A percentile compares a stretch with the other conserved stretches of the same genome.
phyloP scores from a whole-genome alignment of 306 rosid species.

The Casuarina glauca region DNA sequence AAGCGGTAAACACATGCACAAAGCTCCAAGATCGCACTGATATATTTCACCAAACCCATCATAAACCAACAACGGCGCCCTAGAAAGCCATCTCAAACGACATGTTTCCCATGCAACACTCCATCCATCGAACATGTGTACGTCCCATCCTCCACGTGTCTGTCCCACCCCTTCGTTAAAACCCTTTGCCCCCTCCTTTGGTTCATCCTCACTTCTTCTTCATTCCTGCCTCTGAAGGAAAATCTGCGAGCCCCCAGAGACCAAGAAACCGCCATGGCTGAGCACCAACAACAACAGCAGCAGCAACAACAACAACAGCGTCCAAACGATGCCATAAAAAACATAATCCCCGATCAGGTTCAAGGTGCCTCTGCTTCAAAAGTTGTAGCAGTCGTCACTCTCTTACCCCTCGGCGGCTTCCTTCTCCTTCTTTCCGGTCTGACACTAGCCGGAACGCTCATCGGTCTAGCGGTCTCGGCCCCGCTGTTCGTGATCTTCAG shows the following conservation, averaged over 20 bases:
- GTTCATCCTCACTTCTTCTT: not conserved
- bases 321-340: conserved; percentile 6
- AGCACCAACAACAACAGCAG: conserved; percentile 20
- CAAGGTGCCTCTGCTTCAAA: conserved; percentile 34
- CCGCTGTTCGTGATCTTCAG: conserved; percentile 59
- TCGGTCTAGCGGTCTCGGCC: conserved; percentile 43
- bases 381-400: conserved; percentile 33
- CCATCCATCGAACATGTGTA: conserved; percentile 37
- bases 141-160: conserved; percentile 40
- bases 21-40: conserved; percentile 2
- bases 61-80: not conserved
- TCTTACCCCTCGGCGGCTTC: conserved; percentile 48
- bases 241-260: too few species aligned
- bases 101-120: conserved; percentile 44
- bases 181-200: conserved; percentile 4
- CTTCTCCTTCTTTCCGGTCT: conserved; percentile 51
- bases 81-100: conserved; percentile 12
- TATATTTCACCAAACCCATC: not conserved
- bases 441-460: conserved; percentile 38
- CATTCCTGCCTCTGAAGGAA: not conserved
- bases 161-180: conserved; percentile 15
- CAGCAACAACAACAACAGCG: conserved; percentile 17
- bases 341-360: conserved; percentile 13
- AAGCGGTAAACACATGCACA: not conserved
- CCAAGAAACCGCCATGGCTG: conserved; percentile 38